Evolutionary conservation across 2,329 filamentous ascomycete species (phyloP).

Genomic region (Saccharata proteae): DNA sequence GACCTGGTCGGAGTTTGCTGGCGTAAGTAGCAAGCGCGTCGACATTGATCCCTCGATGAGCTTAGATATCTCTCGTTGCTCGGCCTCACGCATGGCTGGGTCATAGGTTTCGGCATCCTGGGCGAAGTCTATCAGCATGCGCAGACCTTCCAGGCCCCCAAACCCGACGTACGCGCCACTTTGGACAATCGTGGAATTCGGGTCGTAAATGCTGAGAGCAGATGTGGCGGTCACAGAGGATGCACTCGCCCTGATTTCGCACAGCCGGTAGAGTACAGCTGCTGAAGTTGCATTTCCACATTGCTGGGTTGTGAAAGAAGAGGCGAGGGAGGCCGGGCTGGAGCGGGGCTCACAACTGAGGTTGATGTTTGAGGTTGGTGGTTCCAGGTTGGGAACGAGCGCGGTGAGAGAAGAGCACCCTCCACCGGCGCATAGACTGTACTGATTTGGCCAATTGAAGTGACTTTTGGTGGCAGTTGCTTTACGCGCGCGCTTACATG

Average conservation of each 20-base stretch:
- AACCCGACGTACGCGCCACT: slow-evolving; percentile 14
- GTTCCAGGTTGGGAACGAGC: no score
- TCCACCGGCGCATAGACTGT: no score
- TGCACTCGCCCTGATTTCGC: slow-evolving; percentile 13
- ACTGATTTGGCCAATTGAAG: no score
- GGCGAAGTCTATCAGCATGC: not conserved
- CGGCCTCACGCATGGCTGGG: not conserved
- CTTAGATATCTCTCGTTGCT: not conserved
- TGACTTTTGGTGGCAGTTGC: no score
- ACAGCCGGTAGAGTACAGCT: not conserved
- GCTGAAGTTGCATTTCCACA: not conserved
- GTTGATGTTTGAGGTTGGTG: no score
- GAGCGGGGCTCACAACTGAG: no score
- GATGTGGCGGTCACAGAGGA: slow-evolving; percentile 29
- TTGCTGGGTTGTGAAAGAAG: no score
- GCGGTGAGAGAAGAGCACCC: no score
- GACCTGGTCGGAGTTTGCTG: not conserved
- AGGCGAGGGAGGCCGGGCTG: no score
- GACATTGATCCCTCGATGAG: not conserved
- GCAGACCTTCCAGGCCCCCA: not conserved
- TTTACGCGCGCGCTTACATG: no score
- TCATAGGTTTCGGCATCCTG: not conserved
- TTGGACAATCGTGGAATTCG: slow-evolving; percentile 23
- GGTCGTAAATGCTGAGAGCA: slow-evolving; percentile 23
- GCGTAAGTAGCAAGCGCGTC: not conserved